These are phyloP conservation scores for Eimeria acervulina DNA, from an alignment of 169 alveolate genomes.

Conservation along the genomic window DNA sequence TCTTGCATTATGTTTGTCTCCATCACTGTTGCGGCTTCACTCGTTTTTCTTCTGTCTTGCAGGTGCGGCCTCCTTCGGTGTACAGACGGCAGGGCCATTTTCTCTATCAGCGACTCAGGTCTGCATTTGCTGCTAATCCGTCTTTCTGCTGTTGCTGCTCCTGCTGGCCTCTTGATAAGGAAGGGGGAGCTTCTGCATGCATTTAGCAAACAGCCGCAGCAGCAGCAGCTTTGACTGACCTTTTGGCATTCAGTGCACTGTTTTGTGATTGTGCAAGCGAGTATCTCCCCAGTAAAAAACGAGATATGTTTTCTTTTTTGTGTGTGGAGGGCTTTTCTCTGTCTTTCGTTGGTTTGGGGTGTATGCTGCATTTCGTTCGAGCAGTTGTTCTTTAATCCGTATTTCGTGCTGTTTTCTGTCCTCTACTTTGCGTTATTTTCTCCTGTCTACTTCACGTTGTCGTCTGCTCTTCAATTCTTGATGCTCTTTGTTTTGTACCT, in stretches of 20 bases:
- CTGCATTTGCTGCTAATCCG: neutral
- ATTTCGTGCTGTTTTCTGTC: no score
- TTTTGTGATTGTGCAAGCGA: neutral
- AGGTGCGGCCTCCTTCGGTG: constrained; percentile 75
- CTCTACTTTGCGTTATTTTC: no score
- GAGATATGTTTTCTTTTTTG: no score
- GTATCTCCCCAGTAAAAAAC: no score
- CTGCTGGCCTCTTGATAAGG: no score
- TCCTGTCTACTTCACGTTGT: no score
- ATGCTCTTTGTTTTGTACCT: neutral
- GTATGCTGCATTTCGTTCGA: no score
- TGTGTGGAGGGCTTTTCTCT: no score
- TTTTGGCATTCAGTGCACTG: neutral
- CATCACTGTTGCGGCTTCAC: neutral
- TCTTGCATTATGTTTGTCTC: neutral
- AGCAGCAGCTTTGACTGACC: neutral
- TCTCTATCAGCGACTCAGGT: constrained; percentile 80
- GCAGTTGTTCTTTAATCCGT: no score
- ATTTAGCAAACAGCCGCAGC: neutral
- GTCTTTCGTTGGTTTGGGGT: no score
- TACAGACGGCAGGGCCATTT: constrained; percentile 78
- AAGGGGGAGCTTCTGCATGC: no score
- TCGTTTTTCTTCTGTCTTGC: neutral
- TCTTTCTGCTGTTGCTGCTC: neutral
- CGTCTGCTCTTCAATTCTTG: no score